Base-by-base conservation (phyloP, 805 yeast genomes). In the Candida schatavii region DNA sequence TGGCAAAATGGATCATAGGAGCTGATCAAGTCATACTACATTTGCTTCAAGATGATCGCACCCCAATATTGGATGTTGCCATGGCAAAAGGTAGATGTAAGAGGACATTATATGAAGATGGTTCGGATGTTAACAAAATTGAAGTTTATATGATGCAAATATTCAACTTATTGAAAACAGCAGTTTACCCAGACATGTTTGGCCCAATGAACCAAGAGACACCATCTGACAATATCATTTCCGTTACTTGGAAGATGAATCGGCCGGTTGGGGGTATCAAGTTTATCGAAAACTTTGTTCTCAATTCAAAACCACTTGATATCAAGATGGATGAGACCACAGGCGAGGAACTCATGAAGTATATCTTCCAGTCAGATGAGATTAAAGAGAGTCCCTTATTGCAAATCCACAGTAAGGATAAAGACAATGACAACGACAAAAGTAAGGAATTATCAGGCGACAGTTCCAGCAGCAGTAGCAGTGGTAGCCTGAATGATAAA, bases 211-310 rank as follows among this genome's bases (percentile, higher is more conserved):
- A 37, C 1, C 34, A 32, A 9, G 46, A 42, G 1, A 40, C 21
- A 26, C 38, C 19, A 6, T 28, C 44, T 2, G 40, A 47, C 11
- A 53, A 58, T 36, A 45, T 70, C 30, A 47, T 70, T 5, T 49
- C 55, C 3, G 61, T 66, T 6, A 65, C 62, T 37, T 70, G 75
- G 75, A 60, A 67, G 1, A 66, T 70, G 70, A 66, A 66, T 45
- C 48, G 68, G 15, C 50, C 68, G 4, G 59, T 70, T 17, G 75
- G 75, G 4, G 75, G 75, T 0, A 70, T 70, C 42, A 60, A 59
- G 43, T 48, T 69, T 19, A 56, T 70, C 32, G 74, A 70, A 30
- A 56, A 64, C 43, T 58, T 70, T 22, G 66, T 66, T 33, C 54
- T 70, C 34, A 49, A 55, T 42, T 56, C 72, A 5, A 52, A 55